A percentile compares a stretch with the other conserved stretches of the same genome.
phyloP scores from a whole-genome alignment of 495 filamentous ascomycete genomes.

The Parachaetomium inaequale region DNA sequence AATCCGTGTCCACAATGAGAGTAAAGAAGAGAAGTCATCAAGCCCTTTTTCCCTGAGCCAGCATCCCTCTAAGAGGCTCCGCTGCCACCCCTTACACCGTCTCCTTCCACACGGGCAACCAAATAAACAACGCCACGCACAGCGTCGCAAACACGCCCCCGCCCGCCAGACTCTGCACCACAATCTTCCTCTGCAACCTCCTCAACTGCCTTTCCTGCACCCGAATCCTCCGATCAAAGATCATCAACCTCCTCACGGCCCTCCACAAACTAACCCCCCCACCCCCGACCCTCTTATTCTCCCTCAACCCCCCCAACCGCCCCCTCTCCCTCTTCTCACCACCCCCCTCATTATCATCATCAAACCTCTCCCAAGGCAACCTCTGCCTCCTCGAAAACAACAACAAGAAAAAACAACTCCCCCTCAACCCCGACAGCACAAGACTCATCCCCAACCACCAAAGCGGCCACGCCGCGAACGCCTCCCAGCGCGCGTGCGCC shows the following conservation, averaged over 20 bases:
- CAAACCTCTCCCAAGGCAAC: conserved; percentile 43
- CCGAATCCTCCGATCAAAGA: conserved; percentile 41
- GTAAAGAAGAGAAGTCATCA: not conserved
- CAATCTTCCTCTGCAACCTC: conserved; percentile 39
- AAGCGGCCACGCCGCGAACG: conserved; percentile 39
- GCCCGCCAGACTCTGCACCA: conserved; percentile 39
- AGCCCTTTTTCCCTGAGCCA: not conserved
- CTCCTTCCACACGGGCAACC: conserved; percentile 40
- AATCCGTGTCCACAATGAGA: not conserved
- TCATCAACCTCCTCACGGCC: conserved; percentile 37
- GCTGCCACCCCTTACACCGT: conserved; percentile 17
- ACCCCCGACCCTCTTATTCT: conserved; percentile 14
- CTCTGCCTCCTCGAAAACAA: conserved; percentile 39
- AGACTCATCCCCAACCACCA: conserved; percentile 40
- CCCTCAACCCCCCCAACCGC: conserved; percentile 11
- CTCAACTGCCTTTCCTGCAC: conserved; percentile 41
- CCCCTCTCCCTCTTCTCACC: conserved; percentile 11
- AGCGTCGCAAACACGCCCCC: conserved; percentile 36
- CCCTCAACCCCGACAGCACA: conserved; percentile 36
- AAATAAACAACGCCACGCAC: conserved; percentile 37
- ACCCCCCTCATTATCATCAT: conserved; percentile 24
- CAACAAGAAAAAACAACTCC: conserved; percentile 43
- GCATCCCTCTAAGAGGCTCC: not conserved
- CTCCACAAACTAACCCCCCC: conserved; percentile 19
- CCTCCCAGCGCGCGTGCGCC: conserved; percentile 36